Evolutionary conservation across 164 flowering plant genomes (phyloP).

Genomic region (Santalum album): DNA sequence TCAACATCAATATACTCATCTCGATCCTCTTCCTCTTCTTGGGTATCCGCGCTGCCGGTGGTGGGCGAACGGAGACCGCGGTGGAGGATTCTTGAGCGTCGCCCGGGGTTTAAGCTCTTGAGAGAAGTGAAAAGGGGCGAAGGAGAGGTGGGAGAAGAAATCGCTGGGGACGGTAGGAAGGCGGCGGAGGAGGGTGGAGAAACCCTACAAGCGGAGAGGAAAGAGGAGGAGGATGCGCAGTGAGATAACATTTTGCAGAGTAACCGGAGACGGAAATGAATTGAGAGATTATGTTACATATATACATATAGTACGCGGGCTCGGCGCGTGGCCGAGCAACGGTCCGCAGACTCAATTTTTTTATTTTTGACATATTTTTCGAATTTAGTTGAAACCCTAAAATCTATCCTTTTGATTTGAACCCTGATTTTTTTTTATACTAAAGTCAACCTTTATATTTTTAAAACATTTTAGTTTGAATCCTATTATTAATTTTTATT

Average conservation of each 20-base stretch:
- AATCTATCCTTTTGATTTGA: no score
- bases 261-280: not conserved
- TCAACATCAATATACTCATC: slow-evolving; percentile 15
- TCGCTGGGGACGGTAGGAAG: not conserved
- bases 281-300: no score
- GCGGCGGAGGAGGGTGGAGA: not conserved
- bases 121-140: not conserved
- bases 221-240: not conserved
- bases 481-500: no score
- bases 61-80: slow-evolving; percentile 4
- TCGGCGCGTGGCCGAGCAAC: no score
- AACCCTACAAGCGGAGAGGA: not conserved
- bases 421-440: no score
- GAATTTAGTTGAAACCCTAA: no score
- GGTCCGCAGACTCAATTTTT: no score
- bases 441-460: no score
- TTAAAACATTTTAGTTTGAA: no score
- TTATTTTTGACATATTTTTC: no score
- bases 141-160: not conserved
- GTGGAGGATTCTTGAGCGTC: slow-evolving; percentile 2
- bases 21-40: slow-evolving; percentile 18
- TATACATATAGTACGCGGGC: no score
- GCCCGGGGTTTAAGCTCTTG: not conserved
- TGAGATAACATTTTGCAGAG: not conserved
- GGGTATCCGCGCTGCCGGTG: slow-evolving; percentile 1